phyloP scores from a whole-genome alignment of 2,329 filamentous ascomycete species.

The Orbilia javanica region DNA sequence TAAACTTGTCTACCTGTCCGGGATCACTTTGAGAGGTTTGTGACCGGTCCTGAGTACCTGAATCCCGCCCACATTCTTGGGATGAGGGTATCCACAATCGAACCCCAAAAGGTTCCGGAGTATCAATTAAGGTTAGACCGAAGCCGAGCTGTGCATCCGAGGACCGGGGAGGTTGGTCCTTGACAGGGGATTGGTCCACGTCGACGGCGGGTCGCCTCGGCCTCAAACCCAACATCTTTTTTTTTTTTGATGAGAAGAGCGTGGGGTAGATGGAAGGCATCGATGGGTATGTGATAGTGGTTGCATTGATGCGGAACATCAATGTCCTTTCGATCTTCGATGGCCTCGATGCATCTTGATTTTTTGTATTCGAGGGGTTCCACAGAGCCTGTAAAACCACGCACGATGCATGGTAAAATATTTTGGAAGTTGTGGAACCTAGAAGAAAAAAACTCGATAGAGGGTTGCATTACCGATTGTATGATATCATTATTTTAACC shows the following conservation, averaged over 20 bases:
- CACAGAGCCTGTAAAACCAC: neutral
- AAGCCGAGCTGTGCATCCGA: conserved; percentile 49
- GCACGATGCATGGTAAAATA: conserved; percentile 6
- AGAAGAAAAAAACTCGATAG: neutral
- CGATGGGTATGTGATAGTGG: conserved; percentile 26
- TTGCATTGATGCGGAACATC: neutral
- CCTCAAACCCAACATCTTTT: conserved; percentile 18
- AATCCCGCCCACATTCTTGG: conserved; percentile 25
- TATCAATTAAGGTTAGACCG: conserved; percentile 56
- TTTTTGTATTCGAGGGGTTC: neutral
- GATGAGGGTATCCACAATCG: conserved; percentile 18
- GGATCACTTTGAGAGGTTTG: conserved; percentile 28
- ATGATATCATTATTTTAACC: conserved; percentile 11
- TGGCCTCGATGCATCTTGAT: conserved; percentile 1
- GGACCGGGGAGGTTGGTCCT: conserved; percentile 31
- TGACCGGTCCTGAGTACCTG: conserved; percentile 31
- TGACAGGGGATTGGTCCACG: conserved; percentile 57
- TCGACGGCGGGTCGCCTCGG: conserved; percentile 44
- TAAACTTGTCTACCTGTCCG: conserved; percentile 17
- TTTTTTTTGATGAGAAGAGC: conserved; percentile 7
- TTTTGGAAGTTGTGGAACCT: conserved; percentile 5
- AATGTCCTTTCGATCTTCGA: neutral
- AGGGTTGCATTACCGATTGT: neutral
- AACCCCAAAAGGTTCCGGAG: conserved; percentile 43
- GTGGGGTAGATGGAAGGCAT: conserved; percentile 41